These are phyloP conservation scores for Lactifluus echinatus DNA, from an alignment of 768 basidiomycete genomes.

Conservation along the genomic window DNA sequence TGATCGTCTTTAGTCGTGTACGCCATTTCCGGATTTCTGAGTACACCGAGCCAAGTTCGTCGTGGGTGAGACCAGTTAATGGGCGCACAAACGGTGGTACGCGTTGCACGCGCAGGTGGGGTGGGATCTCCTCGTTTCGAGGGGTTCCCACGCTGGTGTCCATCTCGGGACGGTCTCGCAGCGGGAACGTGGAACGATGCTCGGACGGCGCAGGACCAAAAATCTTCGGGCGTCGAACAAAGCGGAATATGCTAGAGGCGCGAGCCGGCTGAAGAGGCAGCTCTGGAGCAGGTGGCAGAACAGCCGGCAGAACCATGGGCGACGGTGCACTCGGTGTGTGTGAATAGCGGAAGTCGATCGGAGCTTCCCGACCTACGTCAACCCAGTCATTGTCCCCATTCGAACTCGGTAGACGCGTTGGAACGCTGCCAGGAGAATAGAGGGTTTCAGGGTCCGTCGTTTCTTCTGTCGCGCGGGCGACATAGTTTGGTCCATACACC, in stretches of 20 bases:
- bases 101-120: constrained; percentile 62
- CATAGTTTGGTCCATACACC: constrained; percentile 48
- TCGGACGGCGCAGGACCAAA: constrained; percentile 25
- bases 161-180: constrained; percentile 31
- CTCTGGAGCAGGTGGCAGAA: constrained; percentile 11
- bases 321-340: constrained; percentile 19
- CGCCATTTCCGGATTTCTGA: constrained; percentile 63
- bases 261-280: constrained; percentile 19
- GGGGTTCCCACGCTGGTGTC: constrained; percentile 27
- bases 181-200: constrained; percentile 57
- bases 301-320: background rate
- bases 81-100: constrained; percentile 67
- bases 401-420: constrained; percentile 21
- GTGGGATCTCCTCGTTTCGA: constrained; percentile 39
- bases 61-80: constrained; percentile 59
- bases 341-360: constrained; percentile 28
- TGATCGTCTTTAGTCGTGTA: constrained; percentile 60
- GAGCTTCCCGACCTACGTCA: constrained; percentile 41
- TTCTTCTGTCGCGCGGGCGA: constrained; percentile 12
- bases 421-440: constrained; percentile 23
- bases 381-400: constrained; percentile 45
- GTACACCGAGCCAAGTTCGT: constrained; percentile 58
- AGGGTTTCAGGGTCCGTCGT: constrained; percentile 17
- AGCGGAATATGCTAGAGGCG: constrained; percentile 15
- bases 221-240: constrained; percentile 18